Conservation (phyloP, 148 eudicot species). For the Vaccinium vitisidaea region DNA sequence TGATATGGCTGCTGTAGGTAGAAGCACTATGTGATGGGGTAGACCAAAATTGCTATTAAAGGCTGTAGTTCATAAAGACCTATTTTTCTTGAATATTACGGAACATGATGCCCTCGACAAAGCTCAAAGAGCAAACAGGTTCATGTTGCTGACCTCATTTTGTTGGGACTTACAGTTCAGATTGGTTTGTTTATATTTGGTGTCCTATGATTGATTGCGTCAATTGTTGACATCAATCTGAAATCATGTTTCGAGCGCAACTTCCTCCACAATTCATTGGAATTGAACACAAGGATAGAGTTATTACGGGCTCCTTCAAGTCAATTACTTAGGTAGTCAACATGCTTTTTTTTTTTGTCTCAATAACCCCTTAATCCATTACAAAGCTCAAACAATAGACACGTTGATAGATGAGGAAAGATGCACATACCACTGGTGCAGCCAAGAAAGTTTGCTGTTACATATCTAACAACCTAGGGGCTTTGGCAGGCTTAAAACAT, state of each 20-base stretch:
- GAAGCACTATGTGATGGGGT: background rate
- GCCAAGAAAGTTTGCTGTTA: background rate
- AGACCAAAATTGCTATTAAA: background rate
- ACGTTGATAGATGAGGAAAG: background rate
- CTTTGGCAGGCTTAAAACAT: background rate
- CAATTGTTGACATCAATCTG: background rate
- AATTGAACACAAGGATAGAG: background rate
- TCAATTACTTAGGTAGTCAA: background rate
- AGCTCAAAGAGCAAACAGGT: background rate
- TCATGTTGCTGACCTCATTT: background rate
- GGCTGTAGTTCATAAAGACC: background rate
- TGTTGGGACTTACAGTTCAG: background rate
- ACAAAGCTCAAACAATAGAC: background rate
- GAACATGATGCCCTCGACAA: background rate
- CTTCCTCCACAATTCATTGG: background rate
- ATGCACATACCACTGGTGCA: background rate
- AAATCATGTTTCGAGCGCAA: background rate
- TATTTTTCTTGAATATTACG: background rate
- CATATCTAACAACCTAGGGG: background rate
- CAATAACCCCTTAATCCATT: background rate
- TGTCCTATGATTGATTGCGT: background rate
- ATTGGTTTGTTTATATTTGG: background rate
- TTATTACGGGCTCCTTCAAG: background rate
- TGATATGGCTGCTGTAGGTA: background rate
- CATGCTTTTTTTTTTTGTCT: background rate